Conservation (phyloP, 1,139 yeast species). For the Debaryomycetaceae sp. region DNA sequence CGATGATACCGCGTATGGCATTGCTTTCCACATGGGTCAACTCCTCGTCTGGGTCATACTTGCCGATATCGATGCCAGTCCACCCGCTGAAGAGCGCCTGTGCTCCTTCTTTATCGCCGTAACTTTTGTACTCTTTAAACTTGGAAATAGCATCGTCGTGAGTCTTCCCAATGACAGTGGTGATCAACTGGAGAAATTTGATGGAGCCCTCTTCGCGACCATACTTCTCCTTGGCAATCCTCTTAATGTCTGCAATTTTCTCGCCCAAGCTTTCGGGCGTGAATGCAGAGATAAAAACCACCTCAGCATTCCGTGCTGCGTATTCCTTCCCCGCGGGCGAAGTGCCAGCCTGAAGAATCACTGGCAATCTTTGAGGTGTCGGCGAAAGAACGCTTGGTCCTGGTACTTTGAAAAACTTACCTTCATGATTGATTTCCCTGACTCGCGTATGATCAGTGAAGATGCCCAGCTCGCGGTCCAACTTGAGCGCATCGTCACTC, state of each 20-base stretch:
- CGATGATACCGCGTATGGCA: conserved; percentile 26
- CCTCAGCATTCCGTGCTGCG: conserved; percentile 45
- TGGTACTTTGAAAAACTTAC: conserved; percentile 38
- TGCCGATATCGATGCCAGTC: conserved; percentile 32
- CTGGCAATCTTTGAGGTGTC: conserved; percentile 41
- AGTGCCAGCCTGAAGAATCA: conserved; percentile 46
- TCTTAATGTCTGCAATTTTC: conserved; percentile 25
- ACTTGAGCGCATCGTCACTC: conserved; percentile 42
- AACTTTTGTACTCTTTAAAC: conserved; percentile 23
- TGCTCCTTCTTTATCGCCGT: conserved; percentile 38
- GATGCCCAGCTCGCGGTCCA: conserved; percentile 27
- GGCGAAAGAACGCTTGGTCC: conserved; percentile 43
- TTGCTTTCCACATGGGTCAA: conserved; percentile 24
- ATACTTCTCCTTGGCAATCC: conserved; percentile 24
- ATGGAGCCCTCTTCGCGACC: conserved; percentile 32
- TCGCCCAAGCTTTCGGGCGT: conserved; percentile 25
- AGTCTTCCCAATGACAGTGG: conserved; percentile 31
- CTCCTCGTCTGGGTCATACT: conserved; percentile 26
- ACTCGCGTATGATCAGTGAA: conserved; percentile 37
- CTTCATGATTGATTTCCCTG: conserved; percentile 37
- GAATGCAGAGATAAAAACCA: conserved; percentile 31
- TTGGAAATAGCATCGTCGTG: conserved; percentile 32
- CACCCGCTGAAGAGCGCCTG: conserved; percentile 35
- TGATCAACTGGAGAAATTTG: conserved; percentile 30
- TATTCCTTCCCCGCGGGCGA: conserved; percentile 38